Base-by-base conservation (phyloP, 2,329 filamentous ascomycete species). In the Didymella segeticola region DNA sequence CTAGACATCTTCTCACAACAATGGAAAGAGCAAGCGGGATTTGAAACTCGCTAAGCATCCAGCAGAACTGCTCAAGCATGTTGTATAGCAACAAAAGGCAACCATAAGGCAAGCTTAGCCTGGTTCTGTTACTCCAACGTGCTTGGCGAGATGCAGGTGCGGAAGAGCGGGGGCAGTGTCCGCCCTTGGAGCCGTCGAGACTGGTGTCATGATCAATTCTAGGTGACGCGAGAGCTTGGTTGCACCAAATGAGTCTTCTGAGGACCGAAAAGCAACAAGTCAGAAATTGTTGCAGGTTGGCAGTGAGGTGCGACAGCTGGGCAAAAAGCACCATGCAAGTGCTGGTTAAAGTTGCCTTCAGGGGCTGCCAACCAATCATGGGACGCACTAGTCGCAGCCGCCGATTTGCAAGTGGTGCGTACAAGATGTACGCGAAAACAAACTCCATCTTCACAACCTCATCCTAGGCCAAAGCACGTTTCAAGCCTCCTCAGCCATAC, bases 31-130 rank as follows among this genome's bases (percentile, higher is more conserved):
- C 47, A 49, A 60, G 58, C 64, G 66, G 64, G 64, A 46, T 22
- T 41, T 65, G 59, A 70, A 72, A 71, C 68, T 58, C 51, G 57
- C 62, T 66, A 66, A 71, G 64, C 62, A 53, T 57, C 58, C 37
- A 41, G 25, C 33, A 63, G 33, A 48, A 38, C 52, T 37, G 36
- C 43, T 39, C 33, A 49, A 48, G 55, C 34, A 49, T 60, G 47
- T 22, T 25, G 34, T 30, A 14, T 43, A 54, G 39, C 56, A 47
- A 17, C 11, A 47, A 54, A 30, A 14, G 22, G 20, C 25, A 47
- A 15, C 41, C 15, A 8, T 26, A 25, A 41, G 53, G 53, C 41
- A 49, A 53, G 56, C 62, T 66, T 63, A 63, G 58, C 60, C 49
- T 51, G 26, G 23, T 53, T 53, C 62, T 61, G 56, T 61, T 52